Evolutionary conservation across 352 stramenopile genomes (phyloP).

Genomic region (Globisporangium radiosum): DNA sequence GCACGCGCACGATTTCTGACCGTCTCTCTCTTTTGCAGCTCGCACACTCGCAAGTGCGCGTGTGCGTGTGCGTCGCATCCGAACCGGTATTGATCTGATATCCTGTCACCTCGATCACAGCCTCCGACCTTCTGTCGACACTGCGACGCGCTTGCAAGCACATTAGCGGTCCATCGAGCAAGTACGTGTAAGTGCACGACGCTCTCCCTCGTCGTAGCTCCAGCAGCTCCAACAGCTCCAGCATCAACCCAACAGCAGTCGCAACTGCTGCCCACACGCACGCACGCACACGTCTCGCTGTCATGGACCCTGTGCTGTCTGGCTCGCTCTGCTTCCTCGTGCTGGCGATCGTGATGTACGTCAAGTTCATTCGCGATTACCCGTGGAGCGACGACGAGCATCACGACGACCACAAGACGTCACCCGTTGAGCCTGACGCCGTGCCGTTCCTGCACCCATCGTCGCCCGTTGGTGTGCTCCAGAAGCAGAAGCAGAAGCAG

Average conservation of each 20-base stretch:
- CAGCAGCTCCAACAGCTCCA: too few relatives aligned
- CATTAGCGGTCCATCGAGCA: too few relatives aligned
- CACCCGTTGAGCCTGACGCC: conserved; percentile 52
- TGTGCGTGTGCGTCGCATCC: neutral
- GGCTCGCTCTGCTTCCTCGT: conserved; percentile 86
- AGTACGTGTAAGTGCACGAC: too few relatives aligned
- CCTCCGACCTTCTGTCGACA: too few relatives aligned
- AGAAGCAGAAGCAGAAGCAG: conserved; percentile 34
- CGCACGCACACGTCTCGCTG: too few relatives aligned
- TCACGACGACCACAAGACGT: conserved; percentile 44
- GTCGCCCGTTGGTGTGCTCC: conserved; percentile 38
- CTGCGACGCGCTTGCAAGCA: too few relatives aligned
- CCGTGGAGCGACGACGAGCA: conserved; percentile 53
- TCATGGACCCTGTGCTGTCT: conserved; percentile 79
- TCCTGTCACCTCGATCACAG: too few relatives aligned
- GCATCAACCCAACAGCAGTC: too few relatives aligned
- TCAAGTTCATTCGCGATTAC: conserved; percentile 82
- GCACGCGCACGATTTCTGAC: neutral
- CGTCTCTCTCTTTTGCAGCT: neutral
- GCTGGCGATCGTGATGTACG: conserved; percentile 84
- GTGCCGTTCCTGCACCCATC: conserved; percentile 69
- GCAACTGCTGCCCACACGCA: too few relatives aligned
- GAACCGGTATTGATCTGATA: too few relatives aligned
- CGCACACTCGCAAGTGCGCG: neutral
- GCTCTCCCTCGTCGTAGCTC: too few relatives aligned